Evolutionary conservation across 192 early-diverging fungal species (phyloP).

Genomic region (Globomyces pollinis-pini): DNA sequence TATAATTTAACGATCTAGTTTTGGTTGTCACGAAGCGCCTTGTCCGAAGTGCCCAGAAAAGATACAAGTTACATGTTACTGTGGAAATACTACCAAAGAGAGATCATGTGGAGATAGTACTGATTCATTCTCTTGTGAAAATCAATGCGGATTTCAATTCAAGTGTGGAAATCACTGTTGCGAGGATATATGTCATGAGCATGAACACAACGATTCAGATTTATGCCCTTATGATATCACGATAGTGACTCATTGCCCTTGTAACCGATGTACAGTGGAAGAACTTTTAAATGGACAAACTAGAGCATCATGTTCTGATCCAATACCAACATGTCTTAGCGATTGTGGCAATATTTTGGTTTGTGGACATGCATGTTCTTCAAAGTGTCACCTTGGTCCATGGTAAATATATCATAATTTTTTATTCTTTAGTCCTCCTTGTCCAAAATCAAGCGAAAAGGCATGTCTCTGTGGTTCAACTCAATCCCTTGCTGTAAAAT

Average conservation of each 20-base stretch:
- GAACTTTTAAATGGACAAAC: conserved; percentile 6
- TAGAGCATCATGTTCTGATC: conserved; percentile 24
- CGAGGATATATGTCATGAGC: conserved; percentile 24
- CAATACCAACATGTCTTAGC: conserved; percentile 29
- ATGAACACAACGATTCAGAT: neutral
- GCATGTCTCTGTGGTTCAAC: too few relatives aligned
- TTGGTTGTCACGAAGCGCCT: conserved; percentile 67
- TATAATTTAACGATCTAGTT: too few relatives aligned
- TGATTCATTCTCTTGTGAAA: conserved; percentile 19
- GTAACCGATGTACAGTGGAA: conserved; percentile 15
- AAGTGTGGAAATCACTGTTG: conserved; percentile 34
- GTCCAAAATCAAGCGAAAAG: too few relatives aligned
- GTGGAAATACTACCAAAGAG: conserved; percentile 21
- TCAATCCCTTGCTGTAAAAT: too few relatives aligned
- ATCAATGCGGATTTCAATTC: conserved; percentile 22
- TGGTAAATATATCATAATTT: conserved; percentile 14
- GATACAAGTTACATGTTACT: conserved; percentile 18
- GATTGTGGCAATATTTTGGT: conserved; percentile 26
- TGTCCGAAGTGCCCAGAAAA: conserved; percentile 60
- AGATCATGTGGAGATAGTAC: conserved; percentile 18
- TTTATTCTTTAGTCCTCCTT: conserved; percentile 13
- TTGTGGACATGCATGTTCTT: conserved; percentile 35
- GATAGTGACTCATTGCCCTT: conserved; percentile 26
- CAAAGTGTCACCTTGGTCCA: conserved; percentile 27
- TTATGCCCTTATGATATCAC: conserved; percentile 41